phyloP scores from a whole-genome alignment of 306 rosid species.

The Cucurbita argyrosperma region DNA sequence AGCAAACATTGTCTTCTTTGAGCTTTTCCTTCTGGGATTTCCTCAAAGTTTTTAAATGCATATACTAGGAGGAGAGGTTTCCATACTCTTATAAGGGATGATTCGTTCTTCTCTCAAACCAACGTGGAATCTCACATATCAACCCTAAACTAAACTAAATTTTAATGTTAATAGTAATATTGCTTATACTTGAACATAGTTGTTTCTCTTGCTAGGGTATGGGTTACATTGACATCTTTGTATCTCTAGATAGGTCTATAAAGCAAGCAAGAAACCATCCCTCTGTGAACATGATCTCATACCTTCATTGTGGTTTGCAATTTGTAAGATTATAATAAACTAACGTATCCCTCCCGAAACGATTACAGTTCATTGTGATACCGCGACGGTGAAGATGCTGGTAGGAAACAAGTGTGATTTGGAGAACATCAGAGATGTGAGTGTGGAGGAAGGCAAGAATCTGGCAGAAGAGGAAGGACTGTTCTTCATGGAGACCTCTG shows the following conservation, averaged over 20 bases:
- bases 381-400: constrained; percentile 59
- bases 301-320: neutral
- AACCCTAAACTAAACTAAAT: neutral
- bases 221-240: neutral
- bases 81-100: too few relatives aligned
- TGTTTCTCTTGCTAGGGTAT: neutral
- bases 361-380: constrained; percentile 74
- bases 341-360: neutral
- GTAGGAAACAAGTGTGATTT: constrained; percentile 89
- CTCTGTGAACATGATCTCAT: neutral
- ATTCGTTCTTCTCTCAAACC: too few relatives aligned
- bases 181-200: neutral
- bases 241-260: neutral
- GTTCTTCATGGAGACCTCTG: constrained; percentile 95
- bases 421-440: constrained; percentile 77
- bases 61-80: too few relatives aligned
- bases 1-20: too few relatives aligned
- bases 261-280: neutral
- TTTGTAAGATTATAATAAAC: neutral
- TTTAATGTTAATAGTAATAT: neutral
- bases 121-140: too few relatives aligned
- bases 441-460: constrained; percentile 57
- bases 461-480: constrained; percentile 75
- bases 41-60: too few relatives aligned
- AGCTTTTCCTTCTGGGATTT: too few relatives aligned